phyloP scores from a whole-genome alignment of 192 early-diverging fungal genomes.

The Coemansia sp. region DNA sequence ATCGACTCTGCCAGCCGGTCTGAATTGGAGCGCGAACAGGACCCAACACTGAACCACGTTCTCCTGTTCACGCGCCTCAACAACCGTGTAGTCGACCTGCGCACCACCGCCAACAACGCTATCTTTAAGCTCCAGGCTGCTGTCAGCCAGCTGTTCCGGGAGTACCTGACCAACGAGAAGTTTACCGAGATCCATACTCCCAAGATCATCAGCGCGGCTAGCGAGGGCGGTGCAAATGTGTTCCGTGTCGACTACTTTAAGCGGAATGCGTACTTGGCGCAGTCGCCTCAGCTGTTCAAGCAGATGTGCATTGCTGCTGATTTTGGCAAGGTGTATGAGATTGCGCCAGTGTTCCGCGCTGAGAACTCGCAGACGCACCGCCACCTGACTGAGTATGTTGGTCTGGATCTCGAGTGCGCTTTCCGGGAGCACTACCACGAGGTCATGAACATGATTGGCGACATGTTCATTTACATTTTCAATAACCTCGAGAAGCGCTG shows the following conservation, averaged over 20 bases:
- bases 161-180: slow-evolving; percentile 75
- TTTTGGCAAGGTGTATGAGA: slow-evolving; percentile 98
- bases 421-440: slow-evolving; percentile 99
- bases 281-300: slow-evolving; percentile 99
- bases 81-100: slow-evolving; percentile 91
- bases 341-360: slow-evolving; percentile 97
- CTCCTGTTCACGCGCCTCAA: slow-evolving; percentile 90
- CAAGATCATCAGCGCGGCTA: slow-evolving; percentile 90
- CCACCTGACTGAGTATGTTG: slow-evolving; percentile 98
- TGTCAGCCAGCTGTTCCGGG: slow-evolving; percentile 92
- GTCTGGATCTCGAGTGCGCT: slow-evolving; percentile 98
- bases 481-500: slow-evolving; percentile 81
- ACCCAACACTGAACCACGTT: slow-evolving; percentile 71
- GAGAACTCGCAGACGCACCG: slow-evolving; percentile 97
- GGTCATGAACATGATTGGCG: slow-evolving; percentile 90
- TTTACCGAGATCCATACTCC: slow-evolving; percentile 98
- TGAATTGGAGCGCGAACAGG: slow-evolving; percentile 73
- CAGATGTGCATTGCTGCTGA: slow-evolving; percentile 98
- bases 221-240: slow-evolving; percentile 98
- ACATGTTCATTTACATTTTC: slow-evolving; percentile 91
- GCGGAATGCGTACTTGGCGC: slow-evolving; percentile 87
- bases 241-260: slow-evolving; percentile 98
- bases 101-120: slow-evolving; percentile 94
- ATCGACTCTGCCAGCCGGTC: slow-evolving; percentile 90
- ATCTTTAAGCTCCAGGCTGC: slow-evolving; percentile 97